These are phyloP conservation scores for Apostasia shenzhenica DNA, from an alignment of 106 monocot species.

Conservation along the genomic window DNA sequence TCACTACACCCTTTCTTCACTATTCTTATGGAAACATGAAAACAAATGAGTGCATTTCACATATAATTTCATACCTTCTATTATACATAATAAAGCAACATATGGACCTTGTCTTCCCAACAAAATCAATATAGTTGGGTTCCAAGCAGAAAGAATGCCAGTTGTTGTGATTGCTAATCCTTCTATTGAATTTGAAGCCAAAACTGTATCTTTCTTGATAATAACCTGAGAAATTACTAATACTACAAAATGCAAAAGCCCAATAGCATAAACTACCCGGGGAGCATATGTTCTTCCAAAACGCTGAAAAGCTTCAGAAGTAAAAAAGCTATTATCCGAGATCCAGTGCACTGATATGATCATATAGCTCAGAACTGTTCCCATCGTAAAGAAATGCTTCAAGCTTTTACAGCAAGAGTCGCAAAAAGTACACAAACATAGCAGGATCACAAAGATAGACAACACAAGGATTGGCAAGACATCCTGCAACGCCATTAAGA, in stretches of 20 bases:
- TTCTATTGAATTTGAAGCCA: slow-evolving; percentile 16
- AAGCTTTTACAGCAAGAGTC: slow-evolving; percentile 15
- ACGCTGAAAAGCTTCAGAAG: slow-evolving; percentile 22
- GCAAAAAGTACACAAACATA: slow-evolving; percentile 23
- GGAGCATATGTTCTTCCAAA: slow-evolving; percentile 54
- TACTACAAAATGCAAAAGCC: slow-evolving; percentile 41
- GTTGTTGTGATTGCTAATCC: slow-evolving; percentile 24
- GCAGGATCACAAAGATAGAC: slow-evolving; percentile 25
- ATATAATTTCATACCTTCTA: slow-evolving; percentile 56
- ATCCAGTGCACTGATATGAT: slow-evolving; percentile 66
- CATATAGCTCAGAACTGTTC: slow-evolving; percentile 44
- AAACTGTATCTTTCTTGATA: slow-evolving; percentile 11
- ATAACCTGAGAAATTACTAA: slow-evolving; percentile 26
- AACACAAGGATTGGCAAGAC: slow-evolving; percentile 43
- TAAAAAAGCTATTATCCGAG: slow-evolving; percentile 36
- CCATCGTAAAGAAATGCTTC: slow-evolving; percentile 24
- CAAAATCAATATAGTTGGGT: slow-evolving; percentile 73
- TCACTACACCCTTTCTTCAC: too few relatives aligned
- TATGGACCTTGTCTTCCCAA: slow-evolving; percentile 84
- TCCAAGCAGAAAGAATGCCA: slow-evolving; percentile 63
- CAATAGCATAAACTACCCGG: slow-evolving; percentile 61
- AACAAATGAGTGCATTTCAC: neutral
- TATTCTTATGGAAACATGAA: too few relatives aligned
- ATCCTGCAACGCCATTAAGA: slow-evolving; percentile 30
- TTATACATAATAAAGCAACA: slow-evolving; percentile 43